These are phyloP conservation scores for Kluyveromyces sp. DNA, from an alignment of 1,139 yeast genomes.

Conservation along the genomic window DNA sequence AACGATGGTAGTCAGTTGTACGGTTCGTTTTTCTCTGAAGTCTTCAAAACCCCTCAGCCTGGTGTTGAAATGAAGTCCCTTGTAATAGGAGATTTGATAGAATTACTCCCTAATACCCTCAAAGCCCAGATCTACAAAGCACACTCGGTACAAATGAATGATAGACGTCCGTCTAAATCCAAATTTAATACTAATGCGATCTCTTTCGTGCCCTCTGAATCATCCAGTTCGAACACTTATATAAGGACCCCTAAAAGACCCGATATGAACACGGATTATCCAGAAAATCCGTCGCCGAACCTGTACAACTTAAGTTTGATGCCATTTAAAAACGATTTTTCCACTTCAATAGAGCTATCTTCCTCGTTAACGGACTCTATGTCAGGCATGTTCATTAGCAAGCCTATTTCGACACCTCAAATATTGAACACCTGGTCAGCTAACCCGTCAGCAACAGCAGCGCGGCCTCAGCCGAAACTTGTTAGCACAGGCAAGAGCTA, in stretches of 20 bases:
- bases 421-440: conserved; percentile 16
- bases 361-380: neutral
- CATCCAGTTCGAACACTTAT: neutral
- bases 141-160: neutral
- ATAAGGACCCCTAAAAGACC: conserved; percentile 2
- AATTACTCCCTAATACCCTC: neutral
- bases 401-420: neutral
- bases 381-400: neutral
- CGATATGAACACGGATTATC: neutral
- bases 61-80: conserved; percentile 9
- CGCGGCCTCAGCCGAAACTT: conserved; percentile 13
- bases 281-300: conserved; percentile 1
- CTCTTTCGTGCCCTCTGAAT: conserved; percentile 11
- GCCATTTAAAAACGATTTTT: neutral
- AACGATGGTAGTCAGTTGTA: conserved; percentile 30
- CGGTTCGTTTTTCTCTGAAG: conserved; percentile 16
- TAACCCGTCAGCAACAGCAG: conserved; percentile 9
- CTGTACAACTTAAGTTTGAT: neutral
- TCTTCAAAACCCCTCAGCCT: conserved; percentile 20
- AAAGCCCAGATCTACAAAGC: neutral
- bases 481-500: conserved; percentile 31
- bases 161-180: neutral
- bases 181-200: conserved; percentile 12
- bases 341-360: neutral
- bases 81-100: conserved; percentile 12